Evolutionary conservation across 2,329 filamentous ascomycete species (phyloP).

Genomic region (Lachnellula arida): DNA sequence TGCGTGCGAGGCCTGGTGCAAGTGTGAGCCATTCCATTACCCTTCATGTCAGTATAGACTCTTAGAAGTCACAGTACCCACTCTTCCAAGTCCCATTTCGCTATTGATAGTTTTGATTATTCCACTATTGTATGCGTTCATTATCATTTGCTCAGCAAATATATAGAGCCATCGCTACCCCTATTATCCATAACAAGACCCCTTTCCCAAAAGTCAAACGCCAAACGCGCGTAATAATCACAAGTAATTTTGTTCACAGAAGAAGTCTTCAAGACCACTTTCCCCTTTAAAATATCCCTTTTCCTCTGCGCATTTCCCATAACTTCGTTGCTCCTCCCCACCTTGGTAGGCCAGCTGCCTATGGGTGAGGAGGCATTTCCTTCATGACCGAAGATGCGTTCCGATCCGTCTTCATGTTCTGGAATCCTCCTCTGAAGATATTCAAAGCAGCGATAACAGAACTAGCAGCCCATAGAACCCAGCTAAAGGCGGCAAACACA

Average conservation of each 20-base stretch:
- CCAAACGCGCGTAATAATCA: neutral
- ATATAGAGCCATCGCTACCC: neutral
- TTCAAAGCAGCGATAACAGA: conserved; percentile 43
- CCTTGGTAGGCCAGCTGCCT: conserved; percentile 1
- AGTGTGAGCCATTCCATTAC: no score
- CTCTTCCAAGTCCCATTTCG: neutral
- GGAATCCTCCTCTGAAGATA: conserved; percentile 41
- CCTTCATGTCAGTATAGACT: neutral
- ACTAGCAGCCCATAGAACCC: conserved; percentile 48
- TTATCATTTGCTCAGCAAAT: conserved; percentile 6
- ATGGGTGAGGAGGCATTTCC: conserved; percentile 20
- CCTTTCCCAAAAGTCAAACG: neutral
- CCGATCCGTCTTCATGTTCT: conserved; percentile 25
- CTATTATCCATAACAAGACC: neutral
- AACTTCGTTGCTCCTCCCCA: neutral
- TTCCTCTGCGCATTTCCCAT: conserved; percentile 4
- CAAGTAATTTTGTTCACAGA: neutral
- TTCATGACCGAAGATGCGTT: conserved; percentile 26
- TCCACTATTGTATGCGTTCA: conserved; percentile 5
- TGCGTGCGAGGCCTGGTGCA: no score
- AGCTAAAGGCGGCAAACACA: conserved; percentile 50
- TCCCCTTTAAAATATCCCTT: conserved; percentile 4
- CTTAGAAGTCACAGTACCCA: neutral
- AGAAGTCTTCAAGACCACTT: conserved; percentile 8
- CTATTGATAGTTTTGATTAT: neutral